Evolutionary conservation across 2,329 filamentous ascomycete species (phyloP), one percentile per base, ranked within the genome.

Genomic region (Diaporthe citrichinensis): DNA sequence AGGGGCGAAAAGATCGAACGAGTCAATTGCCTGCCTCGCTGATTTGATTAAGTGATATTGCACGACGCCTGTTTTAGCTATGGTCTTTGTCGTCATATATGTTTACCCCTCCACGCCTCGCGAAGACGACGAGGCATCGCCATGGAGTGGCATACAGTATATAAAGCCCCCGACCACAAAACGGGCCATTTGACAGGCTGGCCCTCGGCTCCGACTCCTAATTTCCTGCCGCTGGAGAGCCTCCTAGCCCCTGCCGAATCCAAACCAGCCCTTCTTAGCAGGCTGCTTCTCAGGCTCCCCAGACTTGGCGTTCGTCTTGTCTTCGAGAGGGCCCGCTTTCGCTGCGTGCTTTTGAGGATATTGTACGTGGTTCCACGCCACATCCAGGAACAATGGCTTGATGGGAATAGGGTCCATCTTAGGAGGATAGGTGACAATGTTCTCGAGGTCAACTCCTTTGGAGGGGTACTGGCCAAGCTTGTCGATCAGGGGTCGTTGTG

Each of bases 331-430:
- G 34, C 79, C 77, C 10, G 78, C 79, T 51, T 69, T 75, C 28
- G 71, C 77, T 69, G 82, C 81, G 44, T 84, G 79, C 79, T 91
- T 91, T 46, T 92, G 92, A 0, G 96, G 95, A 82, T 99, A 99
- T 67, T 95, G 92, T 77, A 99, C 96, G 83, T 98, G 98, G 83
- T 98, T 98, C 94, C 95, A 99, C 14, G 97, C 97, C 10, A 98
- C 93, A 82, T 99, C 97, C 76, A 98, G 91, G 88, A 98, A 98
- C 46, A 98, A 89, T 39, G 97, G 97, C 87, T 99, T 99, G 71
- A 98, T 93, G 0, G 97, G 95, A 53, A 98, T 92, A 1, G 94
- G 90, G 77, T 94, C 92, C 78, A 98, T 86, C 81, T 92, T 94
- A 1, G 96, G 96, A 17, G 97, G 97, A 83, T 96, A 98, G 6